Percentiles rank a stretch among this genome's conserved stretches.
Conservation (phyloP, 495 filamentous ascomycete genomes). For the Chlorociboria aeruginascens region DNA sequence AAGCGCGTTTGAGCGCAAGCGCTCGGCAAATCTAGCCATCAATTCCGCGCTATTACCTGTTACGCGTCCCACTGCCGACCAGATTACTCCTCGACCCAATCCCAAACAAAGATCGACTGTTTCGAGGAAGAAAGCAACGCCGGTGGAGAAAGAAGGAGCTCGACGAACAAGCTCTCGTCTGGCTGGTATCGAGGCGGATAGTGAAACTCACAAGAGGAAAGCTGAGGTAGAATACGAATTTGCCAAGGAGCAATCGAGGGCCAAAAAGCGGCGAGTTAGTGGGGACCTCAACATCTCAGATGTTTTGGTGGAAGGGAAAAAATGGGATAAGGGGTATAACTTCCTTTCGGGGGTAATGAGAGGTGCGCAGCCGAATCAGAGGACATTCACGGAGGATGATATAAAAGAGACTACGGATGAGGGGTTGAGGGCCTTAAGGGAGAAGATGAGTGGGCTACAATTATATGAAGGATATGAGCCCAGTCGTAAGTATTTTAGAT, state of each 20-base stretch:
- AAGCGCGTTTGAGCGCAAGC: constrained; percentile 41
- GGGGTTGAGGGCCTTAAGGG: constrained; percentile 59
- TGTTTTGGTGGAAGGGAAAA: constrained; percentile 68
- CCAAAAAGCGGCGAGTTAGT: constrained; percentile 59
- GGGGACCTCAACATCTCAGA: constrained; percentile 63
- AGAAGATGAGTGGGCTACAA: constrained; percentile 68
- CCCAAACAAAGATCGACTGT: constrained; percentile 19
- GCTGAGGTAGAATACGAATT: constrained; percentile 58
- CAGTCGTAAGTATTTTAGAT: constrained; percentile 39
- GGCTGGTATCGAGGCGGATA: constrained; percentile 35
- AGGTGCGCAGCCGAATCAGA: constrained; percentile 64
- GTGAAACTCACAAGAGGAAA: constrained; percentile 68
- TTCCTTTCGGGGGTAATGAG: constrained; percentile 47
- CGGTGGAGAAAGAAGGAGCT: constrained; percentile 20
- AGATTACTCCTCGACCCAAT: constrained; percentile 26
- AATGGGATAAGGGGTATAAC: constrained; percentile 40
- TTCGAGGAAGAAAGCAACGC: constrained; percentile 20
- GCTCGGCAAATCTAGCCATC: constrained; percentile 40
- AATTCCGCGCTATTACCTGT: constrained; percentile 41
- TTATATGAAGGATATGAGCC: constrained; percentile 76
- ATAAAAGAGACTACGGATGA: constrained; percentile 71
- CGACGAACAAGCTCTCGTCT: constrained; percentile 39
- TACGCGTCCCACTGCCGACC: constrained; percentile 24
- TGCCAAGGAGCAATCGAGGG: constrained; percentile 45
- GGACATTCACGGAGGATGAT: constrained; percentile 72